These are phyloP conservation scores for Peltaster fructicola DNA, from an alignment of 2,329 filamentous ascomycete genomes.

Conservation along the genomic window DNA sequence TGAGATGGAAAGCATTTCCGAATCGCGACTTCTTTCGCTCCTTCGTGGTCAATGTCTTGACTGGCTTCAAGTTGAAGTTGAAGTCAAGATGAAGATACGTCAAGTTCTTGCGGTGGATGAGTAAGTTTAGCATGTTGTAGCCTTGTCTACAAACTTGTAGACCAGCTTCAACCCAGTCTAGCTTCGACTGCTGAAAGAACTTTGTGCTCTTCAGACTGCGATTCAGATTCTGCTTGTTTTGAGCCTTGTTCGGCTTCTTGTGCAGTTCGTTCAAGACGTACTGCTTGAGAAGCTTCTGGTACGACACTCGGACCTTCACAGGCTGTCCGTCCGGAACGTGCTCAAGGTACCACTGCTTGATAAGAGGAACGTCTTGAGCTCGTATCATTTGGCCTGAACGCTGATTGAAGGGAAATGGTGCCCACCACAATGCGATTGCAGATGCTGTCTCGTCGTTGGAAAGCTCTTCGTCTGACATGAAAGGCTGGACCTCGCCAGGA, in stretches of 20 bases:
- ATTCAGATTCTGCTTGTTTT: conserved; percentile 85
- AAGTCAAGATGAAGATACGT: conserved; percentile 98
- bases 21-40: conserved; percentile 99
- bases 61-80: conserved; percentile 98
- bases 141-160: conserved; percentile 95
- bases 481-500: conserved; percentile 64
- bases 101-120: conserved; percentile 96
- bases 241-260: conserved; percentile 85
- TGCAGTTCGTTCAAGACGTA: conserved; percentile 94
- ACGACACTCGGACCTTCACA: conserved; percentile 93
- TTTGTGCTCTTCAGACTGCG: conserved; percentile 87
- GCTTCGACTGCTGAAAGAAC: conserved; percentile 98
- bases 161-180: conserved; percentile 98
- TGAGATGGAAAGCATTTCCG: conserved; percentile 95
- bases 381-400: conserved; percentile 91
- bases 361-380: conserved; percentile 86
- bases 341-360: conserved; percentile 98
- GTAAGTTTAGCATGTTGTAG: conserved; percentile 96
- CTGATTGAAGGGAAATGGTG: conserved; percentile 86
- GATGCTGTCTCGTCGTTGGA: conserved; percentile 78
- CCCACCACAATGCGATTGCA: conserved; percentile 95
- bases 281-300: conserved; percentile 92
- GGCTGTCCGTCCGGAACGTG: conserved; percentile 82
- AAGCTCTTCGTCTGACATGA: conserved; percentile 74
- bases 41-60: conserved; percentile 96